phyloP scores from a whole-genome alignment of 2,329 filamentous ascomycete genomes.

The Verruconis gallopava region DNA sequence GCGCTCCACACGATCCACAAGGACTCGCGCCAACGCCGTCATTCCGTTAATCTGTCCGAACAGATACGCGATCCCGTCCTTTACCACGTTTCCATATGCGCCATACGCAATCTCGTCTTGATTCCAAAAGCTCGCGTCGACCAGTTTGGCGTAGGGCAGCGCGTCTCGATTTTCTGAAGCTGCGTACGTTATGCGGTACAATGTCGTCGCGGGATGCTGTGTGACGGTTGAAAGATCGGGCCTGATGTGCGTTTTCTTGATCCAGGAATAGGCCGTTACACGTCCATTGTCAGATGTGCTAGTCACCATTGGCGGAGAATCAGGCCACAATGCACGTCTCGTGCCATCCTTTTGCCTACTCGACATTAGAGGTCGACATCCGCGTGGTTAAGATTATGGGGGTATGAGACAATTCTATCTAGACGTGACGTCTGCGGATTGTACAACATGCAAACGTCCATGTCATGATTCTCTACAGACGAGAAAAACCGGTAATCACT shows the following conservation, averaged over 20 bases:
- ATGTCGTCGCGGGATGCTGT: neutral
- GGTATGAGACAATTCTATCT: too few relatives aligned
- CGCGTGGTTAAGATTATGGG: too few relatives aligned
- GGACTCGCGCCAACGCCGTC: neutral
- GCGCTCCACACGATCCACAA: neutral
- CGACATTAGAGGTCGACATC: too few relatives aligned
- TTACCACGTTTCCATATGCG: neutral
- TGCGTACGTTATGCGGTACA: neutral
- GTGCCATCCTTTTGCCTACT: neutral
- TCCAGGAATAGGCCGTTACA: neutral
- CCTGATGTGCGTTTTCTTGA: neutral
- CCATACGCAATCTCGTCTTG: neutral
- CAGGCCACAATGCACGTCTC: neutral
- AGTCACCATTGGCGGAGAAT: neutral
- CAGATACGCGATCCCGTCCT: neutral
- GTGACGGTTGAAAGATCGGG: neutral
- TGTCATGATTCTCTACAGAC: too few relatives aligned
- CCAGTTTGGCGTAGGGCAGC: neutral
- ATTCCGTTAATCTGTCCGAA: neutral
- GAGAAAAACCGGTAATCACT: too few relatives aligned
- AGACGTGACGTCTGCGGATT: too few relatives aligned
- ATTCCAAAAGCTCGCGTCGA: neutral
- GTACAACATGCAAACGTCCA: too few relatives aligned
- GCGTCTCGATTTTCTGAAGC: neutral
- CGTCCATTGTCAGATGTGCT: neutral